Base-by-base conservation (phyloP, 305 asterid species). In the Nicotiana rustica region DNA sequence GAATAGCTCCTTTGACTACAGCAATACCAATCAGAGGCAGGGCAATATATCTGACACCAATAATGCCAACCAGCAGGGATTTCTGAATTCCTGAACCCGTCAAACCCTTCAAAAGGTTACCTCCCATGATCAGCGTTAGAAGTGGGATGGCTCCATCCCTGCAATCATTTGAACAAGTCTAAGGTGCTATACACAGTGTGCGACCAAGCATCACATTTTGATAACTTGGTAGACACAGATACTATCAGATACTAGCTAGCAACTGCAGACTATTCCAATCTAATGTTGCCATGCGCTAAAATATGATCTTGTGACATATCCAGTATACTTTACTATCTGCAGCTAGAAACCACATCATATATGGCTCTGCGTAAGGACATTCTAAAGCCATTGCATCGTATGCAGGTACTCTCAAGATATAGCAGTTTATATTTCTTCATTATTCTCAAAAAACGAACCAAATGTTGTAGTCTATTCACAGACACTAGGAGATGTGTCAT, bases 71-170 rank as follows among this genome's bases (percentile, higher is more conserved):
- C 44, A 94, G 83, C 55, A 93, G 67, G 6, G 97, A 88, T 82
- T 86, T 90, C 66, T 82, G 90, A 47, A 93, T 85, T 83, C 88
- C 95, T 3, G 94, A 87, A 79, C 89, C 96, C 84, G 83, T 87
- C 84, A 96, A 79, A 64, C 99, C 99, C 89, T 86, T 94, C 75
- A 96, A 86, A 76, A 96, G 98, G 88, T 94, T 96, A 67, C 93
- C 99, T 18, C 99, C 99, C 94, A 93, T 84, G 85, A 96, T 84
- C 85, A 96, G 85, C 33, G 98, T 93, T 78, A 96, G 77, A 61
- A 96, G 85, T 60, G 99, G 98, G 85, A 95, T 94, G 68, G 99
- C 92, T 75, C 96, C 99, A 71, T 93, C 97, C 90, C 99, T 95
- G 92, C 88, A 85, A 57, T 70, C 80, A 75, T 29, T 52, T 75